Conservation (phyloP, 768 basidiomycete species). For the Nevesoporus exiguus region DNA sequence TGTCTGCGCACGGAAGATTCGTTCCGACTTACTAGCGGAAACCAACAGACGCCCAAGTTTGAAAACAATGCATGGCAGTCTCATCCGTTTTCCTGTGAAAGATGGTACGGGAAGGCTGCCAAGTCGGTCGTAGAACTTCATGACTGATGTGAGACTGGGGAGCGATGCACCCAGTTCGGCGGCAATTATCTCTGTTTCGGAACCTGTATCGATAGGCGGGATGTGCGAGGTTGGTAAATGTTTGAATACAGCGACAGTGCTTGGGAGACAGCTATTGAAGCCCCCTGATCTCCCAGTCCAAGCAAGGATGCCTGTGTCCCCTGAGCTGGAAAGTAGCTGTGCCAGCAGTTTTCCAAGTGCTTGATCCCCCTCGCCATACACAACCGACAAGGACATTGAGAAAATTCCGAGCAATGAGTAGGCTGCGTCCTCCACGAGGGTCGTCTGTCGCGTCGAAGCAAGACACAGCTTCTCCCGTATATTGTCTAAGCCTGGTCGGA, state of each 20-base stretch:
- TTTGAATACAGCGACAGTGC: background rate
- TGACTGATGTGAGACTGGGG: background rate
- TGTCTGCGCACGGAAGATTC: background rate
- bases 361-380: background rate
- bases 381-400: background rate
- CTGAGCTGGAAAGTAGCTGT: background rate
- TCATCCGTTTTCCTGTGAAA: background rate
- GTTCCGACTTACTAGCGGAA: background rate
- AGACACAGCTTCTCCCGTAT: background rate
- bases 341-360: background rate
- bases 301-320: background rate
- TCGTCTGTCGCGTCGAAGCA: background rate
- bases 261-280: background rate
- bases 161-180: background rate
- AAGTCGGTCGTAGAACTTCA: background rate
- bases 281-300: background rate
- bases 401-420: conserved; percentile 1
- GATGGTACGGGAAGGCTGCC: background rate
- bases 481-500: background rate
- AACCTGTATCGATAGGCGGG: background rate
- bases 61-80: background rate
- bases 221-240: background rate
- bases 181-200: background rate
- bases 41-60: background rate
- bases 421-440: background rate